These are phyloP conservation scores for Neophaeococcomyces aloes DNA, from an alignment of 2,329 filamentous ascomycete species.

Conservation along the genomic window DNA sequence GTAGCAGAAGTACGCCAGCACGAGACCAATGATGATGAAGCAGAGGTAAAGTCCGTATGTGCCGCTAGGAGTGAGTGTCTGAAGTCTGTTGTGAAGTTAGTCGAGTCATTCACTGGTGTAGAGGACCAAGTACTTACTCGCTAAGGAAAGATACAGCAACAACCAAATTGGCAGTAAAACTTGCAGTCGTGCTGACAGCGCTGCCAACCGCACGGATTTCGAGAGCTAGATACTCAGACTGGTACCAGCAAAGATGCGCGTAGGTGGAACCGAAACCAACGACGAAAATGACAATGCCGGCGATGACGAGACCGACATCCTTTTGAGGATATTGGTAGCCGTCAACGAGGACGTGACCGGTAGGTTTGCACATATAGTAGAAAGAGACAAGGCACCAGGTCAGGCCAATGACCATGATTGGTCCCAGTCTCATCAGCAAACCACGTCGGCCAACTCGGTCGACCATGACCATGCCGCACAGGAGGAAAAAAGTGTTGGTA, in stretches of 20 bases:
- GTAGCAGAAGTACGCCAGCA: slow-evolving; percentile 11
- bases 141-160: too few species aligned
- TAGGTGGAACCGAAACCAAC: too few species aligned
- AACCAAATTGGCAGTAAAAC: too few species aligned
- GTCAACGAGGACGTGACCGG: slow-evolving; percentile 40
- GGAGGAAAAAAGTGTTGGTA: slow-evolving; percentile 38
- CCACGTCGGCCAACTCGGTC: slow-evolving; percentile 37
- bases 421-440: slow-evolving; percentile 35
- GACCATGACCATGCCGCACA: slow-evolving; percentile 38
- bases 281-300: too few species aligned
- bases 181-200: too few species aligned
- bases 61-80: slow-evolving; percentile 40
- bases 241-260: too few species aligned
- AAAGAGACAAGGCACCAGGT: too few species aligned
- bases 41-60: slow-evolving; percentile 44
- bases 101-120: slow-evolving; percentile 43
- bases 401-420: slow-evolving; percentile 37
- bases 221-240: too few species aligned
- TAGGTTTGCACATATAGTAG: slow-evolving; percentile 40
- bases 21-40: slow-evolving; percentile 39
- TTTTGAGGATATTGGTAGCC: too few species aligned
- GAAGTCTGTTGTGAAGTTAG: slow-evolving; percentile 43
- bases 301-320: too few species aligned
- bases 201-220: too few species aligned
- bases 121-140: slow-evolving; percentile 37